Evolutionary conservation across 2,329 filamentous ascomycete species (phyloP), one percentile per base, ranked within the genome.

Genomic region (Ascochyta fabae): DNA sequence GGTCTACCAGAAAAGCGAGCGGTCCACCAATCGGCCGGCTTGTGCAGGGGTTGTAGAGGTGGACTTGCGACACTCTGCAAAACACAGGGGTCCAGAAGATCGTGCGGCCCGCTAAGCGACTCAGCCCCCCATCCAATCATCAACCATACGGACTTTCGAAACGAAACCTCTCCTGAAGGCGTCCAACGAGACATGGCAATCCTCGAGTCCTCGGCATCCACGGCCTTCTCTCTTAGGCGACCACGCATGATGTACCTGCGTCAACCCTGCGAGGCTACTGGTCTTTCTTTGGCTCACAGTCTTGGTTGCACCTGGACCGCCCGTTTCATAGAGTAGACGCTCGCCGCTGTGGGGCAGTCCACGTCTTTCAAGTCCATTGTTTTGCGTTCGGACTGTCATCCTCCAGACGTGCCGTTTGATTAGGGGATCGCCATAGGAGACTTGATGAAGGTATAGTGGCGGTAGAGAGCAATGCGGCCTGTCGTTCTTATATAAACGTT

Each of bases 241-340:
- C 43, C 29, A 61, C 49, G 69, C 68, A 68, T 69, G 56, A 66
- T 55, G 64, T 71, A 62, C 66, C 66, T 73, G 67, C 67, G 43
- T 64, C 64, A 58, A 50, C 43, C 52, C 35, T 44, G 56, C 29
- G 23, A 38, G 33, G 23, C 39, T 60, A 52, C 31, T 52, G 35
- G 42, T 16, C 56, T 59, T 64, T 65, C 66, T 66, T 70, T 75
- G 72, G 72, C 63, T 71, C 64, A 53, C 59, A 67, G 53, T 42
- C 60, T 58, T 53, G 59, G 61, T 41, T 51, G 45, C 40, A 63
- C 60, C 67, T 66, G 56, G 58, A 48, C 61, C 22, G 43, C 58
- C 38, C 53, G 72, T 75, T 72, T 73, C 69, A 72, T 58, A 13
- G 58, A 46, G 38, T 70, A 66, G 65, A 64, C 70, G 69, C 68